Conservation (phyloP, 305 asterid genomes). For the Rubia occidens region DNA sequence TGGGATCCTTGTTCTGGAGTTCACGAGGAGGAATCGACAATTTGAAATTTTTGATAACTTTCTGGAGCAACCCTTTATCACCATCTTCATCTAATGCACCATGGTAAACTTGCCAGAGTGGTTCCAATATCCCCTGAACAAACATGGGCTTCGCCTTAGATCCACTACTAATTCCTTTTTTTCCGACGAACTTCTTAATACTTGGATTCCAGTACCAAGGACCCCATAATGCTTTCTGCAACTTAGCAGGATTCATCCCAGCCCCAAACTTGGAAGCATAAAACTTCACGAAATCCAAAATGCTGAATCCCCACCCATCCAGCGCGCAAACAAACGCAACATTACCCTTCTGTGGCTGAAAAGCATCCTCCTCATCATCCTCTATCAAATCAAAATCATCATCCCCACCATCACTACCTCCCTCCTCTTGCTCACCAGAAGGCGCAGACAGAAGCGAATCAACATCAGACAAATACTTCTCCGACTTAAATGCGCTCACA, state of each 20-base stretch:
- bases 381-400: constrained; percentile 46
- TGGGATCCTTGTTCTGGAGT: constrained; percentile 74
- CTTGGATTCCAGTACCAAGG: constrained; percentile 60
- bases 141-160: constrained; percentile 80
- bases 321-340: constrained; percentile 86
- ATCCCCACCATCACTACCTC: constrained; percentile 27
- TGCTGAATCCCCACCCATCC: constrained; percentile 96
- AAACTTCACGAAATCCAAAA: constrained; percentile 56
- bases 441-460: constrained; percentile 67
- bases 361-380: constrained; percentile 88
- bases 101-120: constrained; percentile 86
- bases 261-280: constrained; percentile 73
- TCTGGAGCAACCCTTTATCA: constrained; percentile 45
- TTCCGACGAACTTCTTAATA: constrained; percentile 75
- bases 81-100: constrained; percentile 51
- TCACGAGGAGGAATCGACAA: constrained; percentile 76
- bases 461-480: constrained; percentile 86
- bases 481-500: constrained; percentile 73
- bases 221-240: constrained; percentile 85
- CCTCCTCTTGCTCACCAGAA: constrained; percentile 33
- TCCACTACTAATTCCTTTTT: constrained; percentile 49
- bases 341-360: constrained; percentile 96
- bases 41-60: constrained; percentile 61
- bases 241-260: constrained; percentile 32
- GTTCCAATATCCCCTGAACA: constrained; percentile 78